Evolutionary conservation across 331 rosid species (phyloP), one percentile per base, ranked within the genome.

Genomic region (Malus hybrid): DNA sequence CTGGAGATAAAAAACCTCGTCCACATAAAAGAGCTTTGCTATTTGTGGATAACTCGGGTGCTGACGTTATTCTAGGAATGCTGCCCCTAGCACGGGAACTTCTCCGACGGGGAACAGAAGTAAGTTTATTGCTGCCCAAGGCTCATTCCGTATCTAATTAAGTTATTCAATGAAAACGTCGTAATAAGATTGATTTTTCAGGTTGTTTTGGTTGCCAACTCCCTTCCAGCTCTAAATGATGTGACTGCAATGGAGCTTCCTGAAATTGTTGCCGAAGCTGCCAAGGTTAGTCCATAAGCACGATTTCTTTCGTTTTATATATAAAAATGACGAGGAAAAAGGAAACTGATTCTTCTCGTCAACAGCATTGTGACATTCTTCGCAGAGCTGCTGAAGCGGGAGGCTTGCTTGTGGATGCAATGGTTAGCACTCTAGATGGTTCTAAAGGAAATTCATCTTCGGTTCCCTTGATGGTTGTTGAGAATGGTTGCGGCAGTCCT

Each of bases 341-440:
- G 29, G 15, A 18, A 75, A 69, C 81, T 82, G 75, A 84, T 74
- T 79, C 57, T 74, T 76, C 69, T 78, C 39, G 71, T 78, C 79
- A 60, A 81, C 88, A 93, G 98, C 98, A 91, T 34, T 93, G 98
- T 52, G 97, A 93, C 86, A 85, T 89, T 75, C 93, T 93, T 42
- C 90, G 98, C 63, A 80, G 91, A 79, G 98, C 97, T 75, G 98
- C 98, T n/a, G 97, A 88, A 85, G 93, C 91, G 0, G 97, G 98
- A 83, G 96, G 97, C 69, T 86, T 93, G 76, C 94, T 93, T 27
- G 98, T 91, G 70, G 98, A 93, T 83, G 98, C 92, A 55, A 91
- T 93, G 98, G 85, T 84, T 42, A 88, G 87, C 79, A 65, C 86
- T 65, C 56, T 79, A 24, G 90, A 86, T 46, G 83, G 85, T 67